phyloP scores from a whole-genome alignment of 495 filamentous ascomycete genomes.

The Tricharina praecox region DNA sequence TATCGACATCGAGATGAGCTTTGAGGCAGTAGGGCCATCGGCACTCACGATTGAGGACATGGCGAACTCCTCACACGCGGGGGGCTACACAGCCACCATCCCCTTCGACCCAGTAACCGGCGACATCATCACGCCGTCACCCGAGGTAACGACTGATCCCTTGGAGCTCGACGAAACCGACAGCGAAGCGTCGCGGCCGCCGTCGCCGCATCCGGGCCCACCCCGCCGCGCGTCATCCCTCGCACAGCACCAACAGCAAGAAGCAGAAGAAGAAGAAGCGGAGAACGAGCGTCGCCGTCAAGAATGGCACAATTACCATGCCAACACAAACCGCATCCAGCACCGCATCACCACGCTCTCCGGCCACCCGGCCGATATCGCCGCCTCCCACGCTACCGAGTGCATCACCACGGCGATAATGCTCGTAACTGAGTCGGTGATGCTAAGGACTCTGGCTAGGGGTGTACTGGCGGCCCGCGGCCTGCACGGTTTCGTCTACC shows the following conservation, averaged over 20 bases:
- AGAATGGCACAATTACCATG: slow-evolving; percentile 1
- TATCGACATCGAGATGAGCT: neutral
- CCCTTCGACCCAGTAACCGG: neutral
- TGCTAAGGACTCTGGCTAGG: slow-evolving; percentile 19
- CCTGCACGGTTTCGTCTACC: slow-evolving; percentile 9
- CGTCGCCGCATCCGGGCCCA: slow-evolving; percentile 12
- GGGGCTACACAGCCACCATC: neutral
- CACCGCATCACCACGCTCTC: slow-evolving; percentile 20
- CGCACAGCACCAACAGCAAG: neutral
- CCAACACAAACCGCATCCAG: slow-evolving; percentile 6
- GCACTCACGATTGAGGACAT: neutral
- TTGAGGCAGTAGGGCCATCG: too few relatives aligned
- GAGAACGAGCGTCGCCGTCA: slow-evolving; percentile 9
- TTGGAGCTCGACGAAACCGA: neutral
- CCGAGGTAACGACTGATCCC: neutral
- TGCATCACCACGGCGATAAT: slow-evolving; percentile 20
- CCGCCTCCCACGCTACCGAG: slow-evolving; percentile 19
- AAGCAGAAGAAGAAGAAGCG: neutral
- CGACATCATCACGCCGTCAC: neutral
- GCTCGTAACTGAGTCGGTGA: slow-evolving; percentile 17
- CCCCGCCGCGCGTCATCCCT: slow-evolving; percentile 13
- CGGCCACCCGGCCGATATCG: slow-evolving; percentile 20
- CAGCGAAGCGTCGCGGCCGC: slow-evolving; percentile 6
- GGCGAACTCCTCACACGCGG: neutral
- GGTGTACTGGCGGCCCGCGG: slow-evolving; percentile 12